phyloP scores from a whole-genome alignment of 2,329 filamentous ascomycete genomes.

The Xylaria sp. region DNA sequence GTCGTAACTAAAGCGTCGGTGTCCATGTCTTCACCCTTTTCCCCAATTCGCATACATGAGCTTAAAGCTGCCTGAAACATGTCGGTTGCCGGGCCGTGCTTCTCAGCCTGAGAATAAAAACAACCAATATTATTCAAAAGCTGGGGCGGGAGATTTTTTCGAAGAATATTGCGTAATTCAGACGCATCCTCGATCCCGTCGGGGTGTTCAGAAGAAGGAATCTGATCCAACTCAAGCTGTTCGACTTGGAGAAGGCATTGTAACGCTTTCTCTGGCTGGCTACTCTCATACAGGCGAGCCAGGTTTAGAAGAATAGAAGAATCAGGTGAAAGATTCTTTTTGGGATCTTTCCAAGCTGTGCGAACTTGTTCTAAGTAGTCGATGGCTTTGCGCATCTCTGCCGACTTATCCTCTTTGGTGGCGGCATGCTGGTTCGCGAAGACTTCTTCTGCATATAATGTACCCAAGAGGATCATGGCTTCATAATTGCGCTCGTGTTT shows the following conservation, averaged over 20 bases:
- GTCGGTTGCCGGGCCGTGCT: constrained; percentile 80
- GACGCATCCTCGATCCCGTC: constrained; percentile 68
- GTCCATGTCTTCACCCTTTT: constrained; percentile 79
- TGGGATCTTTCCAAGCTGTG: constrained; percentile 90
- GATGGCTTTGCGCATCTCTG: constrained; percentile 87
- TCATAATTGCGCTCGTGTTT: constrained; percentile 71
- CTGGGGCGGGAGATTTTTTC: constrained; percentile 85
- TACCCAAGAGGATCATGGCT: constrained; percentile 90
- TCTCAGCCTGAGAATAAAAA: constrained; percentile 90
- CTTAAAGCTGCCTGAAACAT: constrained; percentile 93
- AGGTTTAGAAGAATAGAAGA: constrained; percentile 90
- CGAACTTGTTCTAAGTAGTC: constrained; percentile 85
- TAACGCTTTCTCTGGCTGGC: constrained; percentile 88
- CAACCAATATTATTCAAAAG: constrained; percentile 97
- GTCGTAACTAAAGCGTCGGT: constrained; percentile 93
- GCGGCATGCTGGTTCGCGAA: constrained; percentile 79
- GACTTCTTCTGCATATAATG: constrained; percentile 92
- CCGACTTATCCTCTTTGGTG: constrained; percentile 85
- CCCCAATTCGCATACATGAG: constrained; percentile 83
- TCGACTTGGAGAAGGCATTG: constrained; percentile 94
- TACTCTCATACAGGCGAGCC: constrained; percentile 86
- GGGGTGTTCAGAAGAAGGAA: constrained; percentile 75
- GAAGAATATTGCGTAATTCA: constrained; percentile 68
- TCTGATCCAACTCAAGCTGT: constrained; percentile 83
- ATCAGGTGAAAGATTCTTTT: constrained; percentile 83